Conservation (phyloP, 2,329 filamentous ascomycete species). For the Pochonia chlamydosporia region DNA sequence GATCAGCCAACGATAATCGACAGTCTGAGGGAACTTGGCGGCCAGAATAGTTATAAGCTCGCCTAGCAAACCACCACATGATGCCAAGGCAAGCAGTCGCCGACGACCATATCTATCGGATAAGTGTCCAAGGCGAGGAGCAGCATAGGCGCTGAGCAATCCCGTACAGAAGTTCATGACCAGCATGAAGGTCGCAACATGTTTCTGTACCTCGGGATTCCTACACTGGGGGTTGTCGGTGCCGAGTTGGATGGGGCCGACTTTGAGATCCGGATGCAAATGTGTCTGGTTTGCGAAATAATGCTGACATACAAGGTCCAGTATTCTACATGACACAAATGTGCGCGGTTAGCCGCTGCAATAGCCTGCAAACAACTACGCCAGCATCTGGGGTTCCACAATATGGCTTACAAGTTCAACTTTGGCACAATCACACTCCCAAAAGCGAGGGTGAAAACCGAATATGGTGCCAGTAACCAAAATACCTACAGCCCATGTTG, state of each 20-base stretch:
- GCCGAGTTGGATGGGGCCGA: constrained; percentile 53
- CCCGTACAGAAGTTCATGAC: constrained; percentile 70
- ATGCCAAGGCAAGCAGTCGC: constrained; percentile 65
- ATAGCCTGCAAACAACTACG: constrained; percentile 2
- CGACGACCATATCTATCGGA: constrained; percentile 85
- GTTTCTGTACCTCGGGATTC: constrained; percentile 69
- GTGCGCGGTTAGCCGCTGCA: neutral
- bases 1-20: constrained; percentile 75
- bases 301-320: constrained; percentile 75
- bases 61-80: constrained; percentile 64
- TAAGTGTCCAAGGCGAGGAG: constrained; percentile 75
- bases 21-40: constrained; percentile 63
- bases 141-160: constrained; percentile 70
- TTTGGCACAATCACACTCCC: constrained; percentile 82
- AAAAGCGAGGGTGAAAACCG: constrained; percentile 78
- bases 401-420: constrained; percentile 60
- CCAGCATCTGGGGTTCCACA: neutral
- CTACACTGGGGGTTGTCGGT: constrained; percentile 74
- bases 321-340: constrained; percentile 44
- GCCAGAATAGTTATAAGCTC: constrained; percentile 77
- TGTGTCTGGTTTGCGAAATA: constrained; percentile 68
- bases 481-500: constrained; percentile 50
- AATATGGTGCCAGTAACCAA: constrained; percentile 78
- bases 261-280: constrained; percentile 43
- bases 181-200: constrained; percentile 72